Evolutionary conservation across 1,139 yeast genomes (phyloP).

Genomic region (Blastobotrys petasosporus): DNA sequence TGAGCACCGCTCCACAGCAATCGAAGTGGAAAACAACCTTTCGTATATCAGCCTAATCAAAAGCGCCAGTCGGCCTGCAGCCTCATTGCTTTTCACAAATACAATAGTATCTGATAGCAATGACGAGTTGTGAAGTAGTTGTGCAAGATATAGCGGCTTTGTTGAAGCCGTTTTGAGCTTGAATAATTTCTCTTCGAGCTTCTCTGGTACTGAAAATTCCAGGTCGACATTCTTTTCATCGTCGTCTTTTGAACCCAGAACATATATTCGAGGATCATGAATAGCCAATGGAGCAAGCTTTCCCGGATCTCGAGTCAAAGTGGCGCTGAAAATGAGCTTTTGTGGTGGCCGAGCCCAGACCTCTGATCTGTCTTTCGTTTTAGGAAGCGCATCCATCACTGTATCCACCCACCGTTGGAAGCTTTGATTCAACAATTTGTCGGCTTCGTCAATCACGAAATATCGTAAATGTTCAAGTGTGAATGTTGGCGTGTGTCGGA

Average conservation of each 20-base stretch:
- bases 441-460: constrained; percentile 92
- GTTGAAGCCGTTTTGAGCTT: constrained; percentile 32
- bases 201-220: constrained; percentile 40
- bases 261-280: constrained; percentile 60
- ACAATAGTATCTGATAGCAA: constrained; percentile 42
- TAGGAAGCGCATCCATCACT: constrained; percentile 45
- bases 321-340: constrained; percentile 86
- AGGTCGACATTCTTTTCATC: constrained; percentile 37
- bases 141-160: constrained; percentile 69
- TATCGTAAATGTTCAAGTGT: constrained; percentile 51
- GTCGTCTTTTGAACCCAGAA: constrained; percentile 42
- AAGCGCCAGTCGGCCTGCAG: constrained; percentile 68
- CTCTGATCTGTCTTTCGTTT: constrained; percentile 11
- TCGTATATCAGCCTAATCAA: constrained; percentile 47
- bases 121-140: constrained; percentile 39
- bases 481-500: constrained; percentile 37
- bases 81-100: constrained; percentile 82
- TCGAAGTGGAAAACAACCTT: constrained; percentile 20
- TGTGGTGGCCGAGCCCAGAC: constrained; percentile 32
- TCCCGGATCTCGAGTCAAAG: constrained; percentile 89
- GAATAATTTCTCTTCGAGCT: constrained; percentile 32
- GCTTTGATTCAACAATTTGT: constrained; percentile 78
- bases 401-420: constrained; percentile 89
- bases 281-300: constrained; percentile 68
- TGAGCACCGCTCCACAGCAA: constrained; percentile 30